Base-by-base conservation (phyloP, 139 green algal species). In the Chlamydomonas schloesseri region DNA sequence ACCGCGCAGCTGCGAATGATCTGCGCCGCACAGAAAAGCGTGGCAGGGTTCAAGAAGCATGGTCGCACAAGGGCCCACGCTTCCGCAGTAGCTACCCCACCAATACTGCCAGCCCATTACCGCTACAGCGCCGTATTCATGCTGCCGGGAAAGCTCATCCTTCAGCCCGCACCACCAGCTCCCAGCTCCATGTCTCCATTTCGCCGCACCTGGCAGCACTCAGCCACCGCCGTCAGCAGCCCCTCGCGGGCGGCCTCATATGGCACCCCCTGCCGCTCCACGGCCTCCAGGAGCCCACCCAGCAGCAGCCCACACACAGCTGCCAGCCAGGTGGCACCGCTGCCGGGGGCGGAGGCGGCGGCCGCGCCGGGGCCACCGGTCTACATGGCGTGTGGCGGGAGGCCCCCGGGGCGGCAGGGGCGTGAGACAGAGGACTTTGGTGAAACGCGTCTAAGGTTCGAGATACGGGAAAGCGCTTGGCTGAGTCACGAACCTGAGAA, bases 311-410 rank as follows among this genome's bases (percentile, higher is more conserved):
- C 84, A 26, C 50, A 82, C 55, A 84, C 69, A 21, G 73, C 75
- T 0, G 67, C 84, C 28, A 89, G 68, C 84, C 84, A 89, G 26
- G 75, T 89, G 53, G 34, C 34, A 36, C 84, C 84, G 47, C 37
- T 65, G 64, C 84, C 84, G 26, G 71, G 58, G 0, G 34, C 75
- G 6, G 28, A 53, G 26, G 28, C 26, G 36, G 13, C 17, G 37
- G 10, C 17, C 18, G 60, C 29, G 3, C 42, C 42, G 42, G 42
- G 42, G 42, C 8, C 42, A 8, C 42, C 42, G 42, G 42, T 50
- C 42, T 50, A 8, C n/a, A n/a, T 50, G 76, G 47, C 60, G 57
- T 42, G 60, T 3, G 20, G 60, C 13, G 36, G 11, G 28, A 2
- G 76, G 76, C 0, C 26, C 37, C 76, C 53, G 60, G 47, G 10